Percentiles rank a stretch among this genome's conserved stretches.
phyloP scores from a whole-genome alignment of 805 yeast genomes.

The Pichia nakasei region DNA sequence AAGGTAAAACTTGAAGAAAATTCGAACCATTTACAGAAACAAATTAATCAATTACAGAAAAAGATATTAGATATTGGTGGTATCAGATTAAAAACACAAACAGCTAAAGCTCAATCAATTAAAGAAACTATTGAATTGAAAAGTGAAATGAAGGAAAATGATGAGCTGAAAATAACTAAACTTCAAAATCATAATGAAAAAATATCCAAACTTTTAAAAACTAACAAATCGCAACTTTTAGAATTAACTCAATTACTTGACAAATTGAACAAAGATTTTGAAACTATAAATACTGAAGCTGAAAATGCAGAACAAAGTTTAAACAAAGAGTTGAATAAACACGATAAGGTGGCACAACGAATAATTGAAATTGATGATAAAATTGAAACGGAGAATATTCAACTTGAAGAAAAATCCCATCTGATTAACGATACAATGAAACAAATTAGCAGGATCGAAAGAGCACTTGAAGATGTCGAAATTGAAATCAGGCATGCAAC shows the following conservation, averaged over 20 bases:
- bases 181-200: conserved; percentile 56
- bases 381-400: conserved; percentile 54
- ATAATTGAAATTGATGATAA: conserved; percentile 39
- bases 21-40: conserved; percentile 45
- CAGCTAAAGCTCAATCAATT: conserved; percentile 71
- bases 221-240: conserved; percentile 39
- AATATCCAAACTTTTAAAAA: conserved; percentile 37
- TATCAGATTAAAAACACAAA: conserved; percentile 66
- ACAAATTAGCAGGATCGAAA: conserved; percentile 22
- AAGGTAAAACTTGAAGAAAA: conserved; percentile 37
- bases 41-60: conserved; percentile 57
- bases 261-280: conserved; percentile 24
- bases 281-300: conserved; percentile 19
- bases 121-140: conserved; percentile 56
- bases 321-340: conserved; percentile 33
- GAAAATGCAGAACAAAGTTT: conserved; percentile 29
- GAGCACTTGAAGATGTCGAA: conserved; percentile 20
- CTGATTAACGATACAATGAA: conserved; percentile 28
- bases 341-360: background rate
- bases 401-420: conserved; percentile 36
- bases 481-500: conserved; percentile 28
- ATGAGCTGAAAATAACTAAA: conserved; percentile 48
- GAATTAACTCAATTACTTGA: conserved; percentile 27
- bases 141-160: conserved; percentile 47
- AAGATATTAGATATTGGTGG: conserved; percentile 91